Conservation (phyloP, 768 basidiomycete species). For the Lentinula sp. region DNA sequence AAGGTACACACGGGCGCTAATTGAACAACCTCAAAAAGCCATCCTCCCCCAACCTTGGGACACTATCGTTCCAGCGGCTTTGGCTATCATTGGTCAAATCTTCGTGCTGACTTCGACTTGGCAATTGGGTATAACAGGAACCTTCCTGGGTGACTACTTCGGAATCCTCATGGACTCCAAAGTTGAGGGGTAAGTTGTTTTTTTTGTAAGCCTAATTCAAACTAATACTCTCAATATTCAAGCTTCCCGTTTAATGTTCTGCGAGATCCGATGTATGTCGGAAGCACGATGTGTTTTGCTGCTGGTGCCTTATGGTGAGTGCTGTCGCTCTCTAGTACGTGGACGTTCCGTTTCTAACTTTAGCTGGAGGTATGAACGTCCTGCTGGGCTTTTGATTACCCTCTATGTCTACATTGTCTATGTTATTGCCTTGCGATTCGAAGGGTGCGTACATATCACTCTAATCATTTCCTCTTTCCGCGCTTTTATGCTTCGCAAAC, state of each 20-base stretch:
- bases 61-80: conserved; percentile 48
- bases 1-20: conserved; percentile 73
- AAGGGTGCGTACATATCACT: conserved; percentile 59
- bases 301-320: conserved; percentile 83
- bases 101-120: conserved; percentile 87
- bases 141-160: conserved; percentile 84
- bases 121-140: conserved; percentile 89
- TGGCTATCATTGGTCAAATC: conserved; percentile 73
- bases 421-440: conserved; percentile 75
- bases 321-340: neutral
- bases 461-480: too few species aligned
- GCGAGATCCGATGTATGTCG: conserved; percentile 95
- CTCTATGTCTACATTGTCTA: conserved; percentile 83
- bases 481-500: too few species aligned
- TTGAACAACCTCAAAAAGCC: conserved; percentile 65
- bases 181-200: conserved; percentile 60
- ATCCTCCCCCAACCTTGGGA: conserved; percentile 64
- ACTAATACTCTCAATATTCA: neutral
- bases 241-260: conserved; percentile 94
- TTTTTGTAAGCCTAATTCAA: neutral
- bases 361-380: conserved; percentile 70
- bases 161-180: conserved; percentile 83
- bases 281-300: conserved; percentile 85
- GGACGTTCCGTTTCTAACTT: neutral
- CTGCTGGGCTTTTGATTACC: conserved; percentile 77